phyloP scores from a whole-genome alignment of 805 yeast genomes.

The Zygoascus bituminiphila region DNA sequence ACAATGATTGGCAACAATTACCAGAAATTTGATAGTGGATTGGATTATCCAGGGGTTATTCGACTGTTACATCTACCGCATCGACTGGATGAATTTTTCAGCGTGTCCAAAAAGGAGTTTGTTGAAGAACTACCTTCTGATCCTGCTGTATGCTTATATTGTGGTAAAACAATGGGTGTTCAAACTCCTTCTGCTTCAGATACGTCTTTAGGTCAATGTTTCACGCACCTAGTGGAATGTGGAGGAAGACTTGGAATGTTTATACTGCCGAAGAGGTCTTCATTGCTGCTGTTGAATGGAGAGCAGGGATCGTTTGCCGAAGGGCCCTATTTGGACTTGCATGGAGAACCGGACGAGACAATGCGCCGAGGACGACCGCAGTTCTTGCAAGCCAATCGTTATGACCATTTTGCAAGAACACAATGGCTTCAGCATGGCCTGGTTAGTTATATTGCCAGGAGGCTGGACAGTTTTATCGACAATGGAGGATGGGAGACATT shows the following conservation, averaged over 20 bases:
- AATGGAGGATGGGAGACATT: constrained; percentile 95
- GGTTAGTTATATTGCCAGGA: constrained; percentile 68
- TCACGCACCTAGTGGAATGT: constrained; percentile 52
- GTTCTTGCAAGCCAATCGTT: constrained; percentile 50
- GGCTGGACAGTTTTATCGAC: constrained; percentile 69
- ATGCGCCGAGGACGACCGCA: constrained; percentile 62
- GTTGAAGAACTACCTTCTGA: constrained; percentile 35
- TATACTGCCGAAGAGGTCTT: constrained; percentile 59
- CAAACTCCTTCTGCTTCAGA: constrained; percentile 33
- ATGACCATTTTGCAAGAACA: constrained; percentile 54
- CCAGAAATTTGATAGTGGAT: constrained; percentile 2
- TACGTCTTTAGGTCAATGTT: constrained; percentile 72
- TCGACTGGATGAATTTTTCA: constrained; percentile 57
- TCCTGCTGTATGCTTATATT: constrained; percentile 80
- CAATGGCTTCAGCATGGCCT: constrained; percentile 76
- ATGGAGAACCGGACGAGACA: constrained; percentile 78
- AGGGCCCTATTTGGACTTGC: constrained; percentile 78
- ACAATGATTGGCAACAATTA: background rate
- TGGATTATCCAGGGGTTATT: constrained; percentile 62
- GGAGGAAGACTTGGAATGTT: constrained; percentile 62
- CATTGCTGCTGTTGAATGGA: constrained; percentile 54
- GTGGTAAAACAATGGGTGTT: constrained; percentile 61
- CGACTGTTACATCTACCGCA: constrained; percentile 56
- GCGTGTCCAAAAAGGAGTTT: background rate
- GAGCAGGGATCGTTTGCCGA: constrained; percentile 77